Evolutionary conservation across 768 basidiomycete species (phyloP), one percentile per base, ranked within the genome.

Genomic region (Macrolepiota dolichaula): DNA sequence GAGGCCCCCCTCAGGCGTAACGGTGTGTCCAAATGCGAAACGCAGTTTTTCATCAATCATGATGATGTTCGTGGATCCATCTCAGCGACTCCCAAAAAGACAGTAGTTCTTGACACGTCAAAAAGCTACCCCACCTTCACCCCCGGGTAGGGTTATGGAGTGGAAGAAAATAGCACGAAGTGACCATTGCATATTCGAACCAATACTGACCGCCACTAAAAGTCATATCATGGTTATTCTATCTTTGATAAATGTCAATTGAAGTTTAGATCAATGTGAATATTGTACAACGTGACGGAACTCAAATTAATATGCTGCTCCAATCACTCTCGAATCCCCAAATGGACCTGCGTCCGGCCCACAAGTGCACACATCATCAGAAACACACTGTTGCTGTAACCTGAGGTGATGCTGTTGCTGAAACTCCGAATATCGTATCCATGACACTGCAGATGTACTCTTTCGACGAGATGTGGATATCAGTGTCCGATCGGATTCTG

Each of bases 401-500:
- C 19, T 42, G 15, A 53, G 40, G 32, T 55, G 52, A 22, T 61
- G 52, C 13, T 55, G 59, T 10, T 42, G 35, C 13, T 55, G 44
- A 22, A 47, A 50, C 12, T 50, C 53, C 5, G 59, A 61, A 32
- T 49, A 54, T 24, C 29, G 59, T 25, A 27, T 32, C 52, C 53
- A 61, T 9, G 52, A 49, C 15, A 25, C 42, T 22, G 51, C 51
- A 46, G 59, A 53, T 46, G 32, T 60, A 25, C 42, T 54, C 29
- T 53, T 53, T n/a, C 51, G 27, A 24, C 47, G 27, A 40, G 38
- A 9, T 37, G 19, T 53, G 17, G 40, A 17, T 32, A 32, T 32
- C 36, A 42, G 24, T n/a, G 42, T 24, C 17, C 38, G 24, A 2
- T 44, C 51, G 7, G 52, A 53, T 7, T 46, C 22, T 13, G 52